These are phyloP conservation scores for Schwanniomyces yamadae DNA, from an alignment of 805 yeast genomes.

Conservation along the genomic window DNA sequence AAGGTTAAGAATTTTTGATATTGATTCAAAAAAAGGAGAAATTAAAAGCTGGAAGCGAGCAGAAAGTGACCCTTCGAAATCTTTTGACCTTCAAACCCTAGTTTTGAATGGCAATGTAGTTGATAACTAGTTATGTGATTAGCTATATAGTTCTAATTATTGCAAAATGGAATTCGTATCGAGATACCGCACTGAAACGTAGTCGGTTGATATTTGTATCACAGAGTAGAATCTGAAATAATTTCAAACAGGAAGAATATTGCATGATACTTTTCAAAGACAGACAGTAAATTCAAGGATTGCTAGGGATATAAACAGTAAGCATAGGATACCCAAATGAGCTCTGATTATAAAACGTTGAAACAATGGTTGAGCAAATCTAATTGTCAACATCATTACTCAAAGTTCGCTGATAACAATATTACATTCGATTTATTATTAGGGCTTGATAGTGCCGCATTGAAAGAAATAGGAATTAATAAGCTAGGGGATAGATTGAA, in stretches of 20 bases:
- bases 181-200: slow-evolving; percentile 3
- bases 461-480: slow-evolving; percentile 70
- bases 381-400: slow-evolving; percentile 33
- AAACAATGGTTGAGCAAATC: slow-evolving; percentile 37
- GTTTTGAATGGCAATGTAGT: slow-evolving; percentile 47
- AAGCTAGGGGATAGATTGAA: slow-evolving; percentile 83
- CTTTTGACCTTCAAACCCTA: slow-evolving; percentile 51
- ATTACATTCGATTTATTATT: slow-evolving; percentile 56
- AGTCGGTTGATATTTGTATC: no score
- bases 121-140: slow-evolving; percentile 5
- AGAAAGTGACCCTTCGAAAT: slow-evolving; percentile 50
- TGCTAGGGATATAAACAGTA: no score
- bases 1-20: slow-evolving; percentile 68
- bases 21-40: slow-evolving; percentile 49
- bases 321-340: no score
- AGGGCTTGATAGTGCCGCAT: slow-evolving; percentile 60
- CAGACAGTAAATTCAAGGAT: background rate
- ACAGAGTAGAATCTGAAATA: no score
- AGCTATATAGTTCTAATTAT: background rate
- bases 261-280: no score
- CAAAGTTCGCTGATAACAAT: slow-evolving; percentile 45
- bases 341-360: slow-evolving; percentile 24
- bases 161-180: background rate
- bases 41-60: slow-evolving; percentile 73
- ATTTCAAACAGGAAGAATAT: no score